A percentile compares a stretch with the other conserved stretches of the same genome.
These are phyloP conservation scores for Cephalotrichum gorgonifer DNA, from an alignment of 2,329 filamentous ascomycete genomes.

Conservation along the genomic window DNA sequence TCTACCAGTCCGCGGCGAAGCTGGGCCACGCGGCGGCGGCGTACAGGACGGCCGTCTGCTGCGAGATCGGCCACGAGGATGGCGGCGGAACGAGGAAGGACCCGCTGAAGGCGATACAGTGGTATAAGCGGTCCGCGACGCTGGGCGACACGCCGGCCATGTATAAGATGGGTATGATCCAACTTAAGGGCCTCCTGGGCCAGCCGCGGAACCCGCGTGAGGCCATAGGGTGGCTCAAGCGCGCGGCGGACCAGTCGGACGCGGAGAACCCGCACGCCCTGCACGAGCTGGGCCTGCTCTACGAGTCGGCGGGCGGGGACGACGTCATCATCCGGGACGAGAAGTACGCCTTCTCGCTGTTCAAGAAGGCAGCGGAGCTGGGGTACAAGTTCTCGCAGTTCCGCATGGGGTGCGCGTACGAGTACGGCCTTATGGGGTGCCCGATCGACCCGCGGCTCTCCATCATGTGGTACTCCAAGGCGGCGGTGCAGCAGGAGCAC, in stretches of 20 bases:
- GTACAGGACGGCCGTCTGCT: conserved; percentile 93
- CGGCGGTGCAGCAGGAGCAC: conserved; percentile 88
- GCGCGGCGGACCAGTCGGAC: conserved; percentile 81
- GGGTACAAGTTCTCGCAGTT: conserved; percentile 96
- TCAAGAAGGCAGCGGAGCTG: conserved; percentile 74
- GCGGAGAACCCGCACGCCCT: conserved; percentile 87
- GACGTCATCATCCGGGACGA: conserved; percentile 75
- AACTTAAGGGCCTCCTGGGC: conserved; percentile 86
- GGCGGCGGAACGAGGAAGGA: conserved; percentile 88
- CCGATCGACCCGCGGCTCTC: conserved; percentile 73
- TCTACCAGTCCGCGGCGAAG: conserved; percentile 93
- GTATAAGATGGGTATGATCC: conserved; percentile 98
- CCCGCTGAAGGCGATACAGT: conserved; percentile 88
- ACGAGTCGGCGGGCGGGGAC: conserved; percentile 53
- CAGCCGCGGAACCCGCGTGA: conserved; percentile 75
- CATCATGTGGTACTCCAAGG: conserved; percentile 89
- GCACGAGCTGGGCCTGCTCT: conserved; percentile 69
- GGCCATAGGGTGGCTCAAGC: conserved; percentile 84
- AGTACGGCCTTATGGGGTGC: conserved; percentile 78
- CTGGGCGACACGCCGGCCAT: conserved; percentile 87
- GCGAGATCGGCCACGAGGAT: conserved; percentile 89
- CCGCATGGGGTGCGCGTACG: conserved; percentile 75
- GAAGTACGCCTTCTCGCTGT: conserved; percentile 68
- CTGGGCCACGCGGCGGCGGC: conserved; percentile 75
- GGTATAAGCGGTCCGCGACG: conserved; percentile 89